phyloP scores from a whole-genome alignment of 768 basidiomycete genomes.

The Amanita fuliginea region DNA sequence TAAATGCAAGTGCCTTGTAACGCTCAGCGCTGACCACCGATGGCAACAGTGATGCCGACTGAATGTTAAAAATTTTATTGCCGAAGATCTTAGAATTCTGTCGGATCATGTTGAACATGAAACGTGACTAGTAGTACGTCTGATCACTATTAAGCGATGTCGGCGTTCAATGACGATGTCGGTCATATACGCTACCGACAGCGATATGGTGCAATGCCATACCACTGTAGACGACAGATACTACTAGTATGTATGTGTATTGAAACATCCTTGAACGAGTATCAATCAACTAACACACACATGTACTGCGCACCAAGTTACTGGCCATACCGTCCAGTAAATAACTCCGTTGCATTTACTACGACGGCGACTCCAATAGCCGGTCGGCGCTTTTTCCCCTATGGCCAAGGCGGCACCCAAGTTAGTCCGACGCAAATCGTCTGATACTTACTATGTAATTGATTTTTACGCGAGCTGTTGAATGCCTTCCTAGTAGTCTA shows the following conservation, averaged over 20 bases:
- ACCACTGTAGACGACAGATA: too few species aligned
- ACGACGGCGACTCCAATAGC: not conserved
- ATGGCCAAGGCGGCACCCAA: not conserved
- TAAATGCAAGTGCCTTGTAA: not conserved
- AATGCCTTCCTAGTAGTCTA: too few species aligned
- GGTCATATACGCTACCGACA: too few species aligned
- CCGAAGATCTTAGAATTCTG: not conserved
- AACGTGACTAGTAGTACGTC: not conserved
- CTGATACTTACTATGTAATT: too few species aligned
- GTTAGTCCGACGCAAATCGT: not conserved
- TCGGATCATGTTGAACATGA: not conserved
- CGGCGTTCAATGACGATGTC: not conserved
- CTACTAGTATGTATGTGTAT: too few species aligned
- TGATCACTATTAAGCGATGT: not conserved
- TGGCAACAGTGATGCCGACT: not conserved
- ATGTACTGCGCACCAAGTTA: not conserved
- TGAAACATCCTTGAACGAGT: too few species aligned
- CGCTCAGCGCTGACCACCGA: not conserved
- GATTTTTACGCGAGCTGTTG: too few species aligned
- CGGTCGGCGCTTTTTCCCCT: not conserved
- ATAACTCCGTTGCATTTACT: not conserved
- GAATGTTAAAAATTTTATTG: not conserved
- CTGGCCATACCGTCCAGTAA: too few species aligned
- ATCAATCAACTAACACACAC: not conserved
- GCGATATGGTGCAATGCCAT: too few species aligned